Percentiles rank a stretch among this genome's conserved stretches.
Evolutionary conservation across 2,329 filamentous ascomycete species (phyloP).

Genomic region (Nannizzia gypsea): DNA sequence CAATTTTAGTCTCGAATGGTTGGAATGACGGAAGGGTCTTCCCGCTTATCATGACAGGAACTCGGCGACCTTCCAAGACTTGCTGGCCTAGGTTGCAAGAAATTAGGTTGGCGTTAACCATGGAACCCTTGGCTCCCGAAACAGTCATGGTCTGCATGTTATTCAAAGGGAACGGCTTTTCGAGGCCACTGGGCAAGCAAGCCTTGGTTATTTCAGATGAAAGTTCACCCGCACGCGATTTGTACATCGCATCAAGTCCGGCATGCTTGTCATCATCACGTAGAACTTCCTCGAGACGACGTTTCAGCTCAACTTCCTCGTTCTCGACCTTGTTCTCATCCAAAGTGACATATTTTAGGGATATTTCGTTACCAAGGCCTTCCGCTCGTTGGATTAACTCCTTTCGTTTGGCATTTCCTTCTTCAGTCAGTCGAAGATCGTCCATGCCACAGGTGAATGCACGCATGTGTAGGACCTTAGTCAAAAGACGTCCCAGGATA

Average conservation of each 20-base stretch:
- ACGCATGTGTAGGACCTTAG: constrained; percentile 79
- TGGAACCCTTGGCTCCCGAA: constrained; percentile 84
- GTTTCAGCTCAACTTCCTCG: constrained; percentile 58
- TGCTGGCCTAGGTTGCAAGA: constrained; percentile 97
- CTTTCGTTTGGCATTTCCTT: constrained; percentile 62
- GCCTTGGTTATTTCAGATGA: constrained; percentile 66
- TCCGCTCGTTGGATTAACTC: constrained; percentile 57
- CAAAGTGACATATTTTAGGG: constrained; percentile 78
- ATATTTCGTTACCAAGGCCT: constrained; percentile 63
- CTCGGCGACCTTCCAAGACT: constrained; percentile 84
- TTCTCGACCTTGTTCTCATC: constrained; percentile 50
- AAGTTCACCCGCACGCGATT: constrained; percentile 54
- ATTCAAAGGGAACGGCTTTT: constrained; percentile 89
- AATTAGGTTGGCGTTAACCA: constrained; percentile 93
- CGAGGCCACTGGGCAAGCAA: constrained; percentile 69
- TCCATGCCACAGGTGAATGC: constrained; percentile 97
- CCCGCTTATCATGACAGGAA: constrained; percentile 94
- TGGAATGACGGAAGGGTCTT: constrained; percentile 92
- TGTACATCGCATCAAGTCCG: constrained; percentile 79
- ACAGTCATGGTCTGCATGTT: constrained; percentile 99
- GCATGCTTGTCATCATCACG: constrained; percentile 85
- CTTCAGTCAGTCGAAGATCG: constrained; percentile 71
- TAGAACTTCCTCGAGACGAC: constrained; percentile 75
- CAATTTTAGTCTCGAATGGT: constrained; percentile 76
- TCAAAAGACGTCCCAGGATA: constrained; percentile 77